Conservation (phyloP, 148 eudicot species). For the Dysphania ambrosioides region DNA sequence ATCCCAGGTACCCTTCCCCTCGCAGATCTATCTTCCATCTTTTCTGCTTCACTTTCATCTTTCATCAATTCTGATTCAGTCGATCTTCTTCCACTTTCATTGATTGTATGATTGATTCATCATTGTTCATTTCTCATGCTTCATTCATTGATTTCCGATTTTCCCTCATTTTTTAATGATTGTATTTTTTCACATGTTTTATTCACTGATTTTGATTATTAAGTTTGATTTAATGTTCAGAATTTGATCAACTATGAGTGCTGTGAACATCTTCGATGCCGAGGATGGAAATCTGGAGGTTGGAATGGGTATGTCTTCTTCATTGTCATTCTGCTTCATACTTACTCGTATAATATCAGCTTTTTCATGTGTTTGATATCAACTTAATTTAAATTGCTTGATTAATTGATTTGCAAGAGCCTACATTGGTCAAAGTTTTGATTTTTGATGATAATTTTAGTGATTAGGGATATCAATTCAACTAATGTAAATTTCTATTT, state of each 20-base stretch:
- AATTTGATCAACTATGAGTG: slow-evolving; percentile 59
- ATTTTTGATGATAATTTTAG: neutral
- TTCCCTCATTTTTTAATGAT: neutral
- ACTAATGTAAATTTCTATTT: neutral
- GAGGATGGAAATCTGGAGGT: slow-evolving; percentile 86
- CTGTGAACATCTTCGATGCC: slow-evolving; percentile 49
- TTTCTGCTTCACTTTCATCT: neutral
- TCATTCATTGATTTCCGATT: neutral
- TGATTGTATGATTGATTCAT: neutral
- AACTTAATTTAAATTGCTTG: neutral
- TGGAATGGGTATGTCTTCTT: slow-evolving; percentile 79
- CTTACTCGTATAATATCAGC: neutral
- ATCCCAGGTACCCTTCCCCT: slow-evolving; percentile 21
- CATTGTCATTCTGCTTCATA: neutral
- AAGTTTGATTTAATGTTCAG: slow-evolving; percentile 6
- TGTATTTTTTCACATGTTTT: neutral
- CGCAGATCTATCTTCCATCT: slow-evolving; percentile 20
- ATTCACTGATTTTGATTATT: neutral
- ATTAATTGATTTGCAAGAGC: neutral
- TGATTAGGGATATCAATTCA: neutral
- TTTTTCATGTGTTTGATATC: neutral
- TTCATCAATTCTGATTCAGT: neutral
- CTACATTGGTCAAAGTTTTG: neutral
- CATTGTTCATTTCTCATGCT: neutral
- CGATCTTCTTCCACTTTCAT: neutral